Evolutionary conservation across 2,329 filamentous ascomycete genomes (phyloP).

Genomic region (Xylariaceae sp.): DNA sequence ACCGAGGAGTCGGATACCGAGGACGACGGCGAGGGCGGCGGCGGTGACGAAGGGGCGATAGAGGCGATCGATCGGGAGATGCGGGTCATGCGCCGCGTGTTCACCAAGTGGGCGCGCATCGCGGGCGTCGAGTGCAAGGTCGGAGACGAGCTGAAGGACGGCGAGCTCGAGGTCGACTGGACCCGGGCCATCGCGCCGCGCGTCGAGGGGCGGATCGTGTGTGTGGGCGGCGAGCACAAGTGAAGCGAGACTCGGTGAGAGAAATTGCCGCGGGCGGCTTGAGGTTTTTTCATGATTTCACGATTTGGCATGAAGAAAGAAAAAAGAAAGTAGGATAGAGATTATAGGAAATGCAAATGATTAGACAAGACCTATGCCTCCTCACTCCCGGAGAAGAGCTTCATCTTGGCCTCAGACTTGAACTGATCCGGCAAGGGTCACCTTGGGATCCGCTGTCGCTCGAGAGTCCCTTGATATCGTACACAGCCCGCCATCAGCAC

Average conservation of each 20-base stretch:
- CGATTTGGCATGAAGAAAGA: no score
- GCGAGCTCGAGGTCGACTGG: constrained; percentile 65
- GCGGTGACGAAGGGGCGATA: constrained; percentile 30
- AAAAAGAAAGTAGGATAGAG: no score
- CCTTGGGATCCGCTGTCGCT: no score
- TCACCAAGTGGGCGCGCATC: constrained; percentile 67
- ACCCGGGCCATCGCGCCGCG: constrained; percentile 74
- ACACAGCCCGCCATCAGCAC: no score
- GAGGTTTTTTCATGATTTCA: not conserved
- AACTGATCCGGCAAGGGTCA: no score
- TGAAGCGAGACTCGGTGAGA: not conserved
- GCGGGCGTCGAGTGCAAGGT: constrained; percentile 55
- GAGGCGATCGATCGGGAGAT: constrained; percentile 51
- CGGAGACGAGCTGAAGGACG: constrained; percentile 53
- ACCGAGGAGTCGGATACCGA: constrained; percentile 40
- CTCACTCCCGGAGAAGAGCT: no score
- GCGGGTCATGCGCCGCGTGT: constrained; percentile 63
- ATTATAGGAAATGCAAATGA: no score
- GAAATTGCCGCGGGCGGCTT: not conserved
- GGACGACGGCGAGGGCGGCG: constrained; percentile 25
- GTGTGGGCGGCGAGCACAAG: constrained; percentile 16
- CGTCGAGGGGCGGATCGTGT: constrained; percentile 68
- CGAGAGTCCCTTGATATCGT: no score
- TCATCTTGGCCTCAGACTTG: no score
- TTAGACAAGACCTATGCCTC: no score